Base-by-base conservation (phyloP, 257 asterid species). In the Solanum chiquidenum region DNA sequence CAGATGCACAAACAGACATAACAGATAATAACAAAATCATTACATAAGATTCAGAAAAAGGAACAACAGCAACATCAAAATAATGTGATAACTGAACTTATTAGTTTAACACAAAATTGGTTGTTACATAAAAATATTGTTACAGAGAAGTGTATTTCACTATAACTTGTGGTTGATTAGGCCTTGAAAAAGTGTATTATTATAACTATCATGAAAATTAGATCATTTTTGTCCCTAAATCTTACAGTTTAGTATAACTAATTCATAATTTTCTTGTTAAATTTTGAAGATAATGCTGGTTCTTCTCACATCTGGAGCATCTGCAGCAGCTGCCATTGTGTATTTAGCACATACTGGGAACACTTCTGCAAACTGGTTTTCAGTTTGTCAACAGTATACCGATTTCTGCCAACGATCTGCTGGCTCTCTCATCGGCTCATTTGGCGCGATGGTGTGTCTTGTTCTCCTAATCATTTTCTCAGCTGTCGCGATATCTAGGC, bases 301-400 rank as follows among this genome's bases (percentile, higher is more conserved):
- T 83, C 90, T 91, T 35, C 92, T 94, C 12, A 89, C 92, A 20
- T 92, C 93, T 6, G 98, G 91, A 87, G 98, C 98, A 68, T 95
- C 98, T 66, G 93, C 97, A 68, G 95, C 97, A 87, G 91, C 98
- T 86, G 95, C 96, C 60, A 93, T 94, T 7, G 98, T 95, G 31
- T 94, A 93, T 86, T 86, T 94, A 89, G 98, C 98, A 86, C 97
- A 94, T 82, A 94, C 90, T 40, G 98, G 98, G 72, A 95, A 95
- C 83, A 84, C 97, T 71, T 90, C 98, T 13, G 96, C 98, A 25
- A 95, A 95, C 42, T 95, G 98, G 98, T 62, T 86, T 55, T 93
- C 95, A 5, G 82, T 95, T 25, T 94, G 98, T 88, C 96, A 92
- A 86, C 96, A 93, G 52, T 96, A 87, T 76, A 86, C 91, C 23